Percentiles rank a stretch among this genome's conserved stretches.
These are phyloP conservation scores for Onygena corvina DNA, from an alignment of 2,329 filamentous ascomycete species.

Conservation along the genomic window DNA sequence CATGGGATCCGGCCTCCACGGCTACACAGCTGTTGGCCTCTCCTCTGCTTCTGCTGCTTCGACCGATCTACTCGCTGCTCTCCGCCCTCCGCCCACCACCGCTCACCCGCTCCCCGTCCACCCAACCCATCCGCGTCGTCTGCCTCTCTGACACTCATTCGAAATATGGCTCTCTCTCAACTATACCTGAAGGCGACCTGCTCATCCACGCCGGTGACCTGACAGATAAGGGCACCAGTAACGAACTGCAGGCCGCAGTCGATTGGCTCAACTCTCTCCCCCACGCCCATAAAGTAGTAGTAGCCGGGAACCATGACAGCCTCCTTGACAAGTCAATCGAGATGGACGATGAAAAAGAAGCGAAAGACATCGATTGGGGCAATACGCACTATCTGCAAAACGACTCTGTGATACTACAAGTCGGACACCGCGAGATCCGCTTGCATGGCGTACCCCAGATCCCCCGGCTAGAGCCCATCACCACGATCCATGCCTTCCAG, in stretches of 20 bases:
- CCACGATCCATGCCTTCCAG: constrained; percentile 62
- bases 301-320: constrained; percentile 81
- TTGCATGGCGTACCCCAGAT: constrained; percentile 74
- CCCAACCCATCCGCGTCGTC: constrained; percentile 57
- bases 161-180: constrained; percentile 33
- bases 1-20: constrained; percentile 40
- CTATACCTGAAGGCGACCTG: constrained; percentile 59
- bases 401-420: constrained; percentile 48
- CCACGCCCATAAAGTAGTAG: constrained; percentile 66
- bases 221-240: constrained; percentile 57
- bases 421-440: constrained; percentile 39
- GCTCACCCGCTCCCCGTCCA: constrained; percentile 44
- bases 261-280: constrained; percentile 68
- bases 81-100: constrained; percentile 56
- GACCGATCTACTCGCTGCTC: constrained; percentile 52
- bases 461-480: constrained; percentile 54
- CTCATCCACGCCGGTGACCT: constrained; percentile 86
- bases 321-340: constrained; percentile 54
- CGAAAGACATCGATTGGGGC: constrained; percentile 51
- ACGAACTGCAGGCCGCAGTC: constrained; percentile 67
- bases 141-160: constrained; percentile 83
- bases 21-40: constrained; percentile 55
- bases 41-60: constrained; percentile 53
- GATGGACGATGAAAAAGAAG: constrained; percentile 27
- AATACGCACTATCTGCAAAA: constrained; percentile 66